Evolutionary conservation across 2,329 filamentous ascomycete species (phyloP), one percentile per base, ranked within the genome.

Genomic region (Rhinocladiella mackenziei): DNA sequence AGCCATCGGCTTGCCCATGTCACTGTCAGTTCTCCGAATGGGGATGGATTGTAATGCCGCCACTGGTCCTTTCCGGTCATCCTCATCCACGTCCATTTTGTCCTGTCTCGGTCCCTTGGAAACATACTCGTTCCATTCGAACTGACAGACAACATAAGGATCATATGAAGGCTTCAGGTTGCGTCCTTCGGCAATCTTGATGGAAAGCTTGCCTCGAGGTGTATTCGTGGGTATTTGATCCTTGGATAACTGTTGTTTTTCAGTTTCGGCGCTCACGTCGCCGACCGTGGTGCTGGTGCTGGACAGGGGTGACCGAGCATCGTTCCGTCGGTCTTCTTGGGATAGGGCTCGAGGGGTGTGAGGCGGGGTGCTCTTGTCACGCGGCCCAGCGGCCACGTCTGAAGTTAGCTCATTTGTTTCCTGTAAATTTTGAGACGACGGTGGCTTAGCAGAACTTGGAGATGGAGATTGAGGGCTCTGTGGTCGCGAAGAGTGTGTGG

Each of bases 101-200:
- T 80, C 75, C 42, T 71, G 72, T 54, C 83, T 79, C 9, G 89
- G 86, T 2, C 88, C 88, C 43, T 86, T 84, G 1, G 92, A 97
- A 43, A 98, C 95, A 58, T 94, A 84, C 65, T 98, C 92, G 61
- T 91, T 95, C 64, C 88, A 86, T 65, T 98, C 92, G 61, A 97
- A 98, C 18, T 96, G 89, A 47, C 86, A 94, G 8, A 98, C 89
- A 39, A 96, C 87, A 60, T 98, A 98, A 1, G 92, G 92, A 59
- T 96, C 87, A 47, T 82, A 80, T 61, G 88, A 88, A 45, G 82
- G 86, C 49, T 84, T 78, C 39, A 98, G 69, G 7, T 86, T 87
- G 58, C 88, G 78, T 35, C 85, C 92, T 64, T 96, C 88, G 38
- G 82, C 75, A 42, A 98, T 92, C 62, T 86, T 89, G 58, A 98